Conservation (phyloP, 352 stramenopile genomes). For the Stephanocyclus meneghinianus region DNA sequence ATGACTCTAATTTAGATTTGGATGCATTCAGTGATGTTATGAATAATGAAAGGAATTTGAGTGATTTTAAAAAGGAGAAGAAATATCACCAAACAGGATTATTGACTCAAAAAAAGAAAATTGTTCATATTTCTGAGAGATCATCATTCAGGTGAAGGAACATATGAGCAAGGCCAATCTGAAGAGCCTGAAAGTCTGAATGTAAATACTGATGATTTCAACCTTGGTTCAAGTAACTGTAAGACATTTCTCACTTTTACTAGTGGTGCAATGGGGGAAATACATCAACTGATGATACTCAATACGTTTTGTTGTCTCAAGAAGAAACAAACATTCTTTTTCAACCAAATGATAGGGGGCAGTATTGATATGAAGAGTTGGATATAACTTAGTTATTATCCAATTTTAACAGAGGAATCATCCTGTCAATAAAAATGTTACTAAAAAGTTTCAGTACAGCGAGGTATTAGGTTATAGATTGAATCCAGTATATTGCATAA, state of each 20-base stretch:
- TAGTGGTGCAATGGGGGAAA: neutral
- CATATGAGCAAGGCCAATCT: neutral
- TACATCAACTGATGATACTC: no score
- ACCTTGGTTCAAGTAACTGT: neutral
- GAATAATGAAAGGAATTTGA: no score
- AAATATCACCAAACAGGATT: neutral
- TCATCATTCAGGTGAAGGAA: neutral
- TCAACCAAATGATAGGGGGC: no score
- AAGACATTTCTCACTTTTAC: neutral
- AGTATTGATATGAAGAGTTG: no score
- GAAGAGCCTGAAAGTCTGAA: neutral
- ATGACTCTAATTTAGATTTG: no score
- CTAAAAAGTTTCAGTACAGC: neutral
- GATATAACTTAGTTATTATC: no score
- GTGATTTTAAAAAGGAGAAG: neutral
- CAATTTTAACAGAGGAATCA: no score
- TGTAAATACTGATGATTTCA: neutral
- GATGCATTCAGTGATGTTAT: no score
- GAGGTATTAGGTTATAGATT: neutral
- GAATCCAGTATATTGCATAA: slow-evolving; percentile 2
- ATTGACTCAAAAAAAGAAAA: neutral
- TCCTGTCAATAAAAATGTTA: neutral
- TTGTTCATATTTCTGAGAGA: neutral
- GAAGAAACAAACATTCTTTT: no score
- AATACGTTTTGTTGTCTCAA: no score